phyloP scores from a whole-genome alignment of 169 alveolate genomes.

The Perkinsus marinus region DNA sequence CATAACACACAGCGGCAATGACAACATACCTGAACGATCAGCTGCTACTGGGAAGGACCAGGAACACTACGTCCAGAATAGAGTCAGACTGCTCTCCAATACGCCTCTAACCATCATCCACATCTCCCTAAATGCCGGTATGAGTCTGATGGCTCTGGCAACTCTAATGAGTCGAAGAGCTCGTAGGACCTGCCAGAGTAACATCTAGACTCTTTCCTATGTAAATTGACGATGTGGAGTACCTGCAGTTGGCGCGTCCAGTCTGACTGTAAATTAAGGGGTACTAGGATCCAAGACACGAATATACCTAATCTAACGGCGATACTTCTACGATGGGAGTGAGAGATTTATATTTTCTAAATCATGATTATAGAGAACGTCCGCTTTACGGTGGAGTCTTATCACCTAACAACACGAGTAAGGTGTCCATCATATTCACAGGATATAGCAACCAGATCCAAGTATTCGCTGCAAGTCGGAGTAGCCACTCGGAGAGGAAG shows the following conservation, averaged over 20 bases:
- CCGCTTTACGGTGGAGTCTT: background rate
- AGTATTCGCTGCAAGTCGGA: background rate
- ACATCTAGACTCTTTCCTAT: background rate
- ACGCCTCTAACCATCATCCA: slow-evolving; percentile 3
- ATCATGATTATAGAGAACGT: background rate
- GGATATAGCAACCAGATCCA: background rate
- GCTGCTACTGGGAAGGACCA: background rate
- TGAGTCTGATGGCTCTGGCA: background rate
- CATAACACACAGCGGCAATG: background rate
- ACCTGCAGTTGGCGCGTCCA: background rate
- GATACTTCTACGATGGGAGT: too few species aligned
- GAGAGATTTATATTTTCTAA: too few species aligned
- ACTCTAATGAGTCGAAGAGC: background rate
- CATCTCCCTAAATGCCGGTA: background rate
- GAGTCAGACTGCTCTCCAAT: background rate
- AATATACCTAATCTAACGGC: background rate
- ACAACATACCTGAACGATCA: background rate
- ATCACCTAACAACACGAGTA: background rate
- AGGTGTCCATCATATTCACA: background rate
- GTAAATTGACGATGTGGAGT: background rate
- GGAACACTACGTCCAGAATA: background rate
- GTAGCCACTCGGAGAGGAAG: background rate
- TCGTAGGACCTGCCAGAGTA: background rate
- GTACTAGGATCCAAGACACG: background rate
- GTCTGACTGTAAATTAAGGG: background rate